phyloP scores from a whole-genome alignment of 2,329 filamentous ascomycete species.

The Chaetomium sp. region DNA sequence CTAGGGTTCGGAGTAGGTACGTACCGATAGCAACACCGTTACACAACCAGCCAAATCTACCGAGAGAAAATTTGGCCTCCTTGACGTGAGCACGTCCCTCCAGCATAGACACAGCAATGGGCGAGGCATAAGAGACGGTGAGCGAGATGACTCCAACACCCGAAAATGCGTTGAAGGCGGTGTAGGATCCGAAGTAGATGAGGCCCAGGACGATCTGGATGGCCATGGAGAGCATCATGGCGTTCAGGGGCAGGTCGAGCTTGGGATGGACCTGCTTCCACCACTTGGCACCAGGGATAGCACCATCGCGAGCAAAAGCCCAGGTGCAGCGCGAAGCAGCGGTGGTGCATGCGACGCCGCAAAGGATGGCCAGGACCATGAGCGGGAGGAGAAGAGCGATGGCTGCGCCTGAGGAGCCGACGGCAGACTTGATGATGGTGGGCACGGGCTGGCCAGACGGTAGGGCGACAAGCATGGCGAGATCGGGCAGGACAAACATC shows the following conservation, averaged over 20 bases:
- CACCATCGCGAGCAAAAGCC: conserved; percentile 65
- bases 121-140: conserved; percentile 61
- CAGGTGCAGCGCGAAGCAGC: conserved; percentile 61
- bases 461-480: conserved; percentile 47
- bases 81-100: conserved; percentile 54
- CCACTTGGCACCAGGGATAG: conserved; percentile 55
- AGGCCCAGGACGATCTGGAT: conserved; percentile 57
- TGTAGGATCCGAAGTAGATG: conserved; percentile 62
- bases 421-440: conserved; percentile 54
- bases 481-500: conserved; percentile 61
- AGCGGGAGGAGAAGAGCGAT: conserved; percentile 59
- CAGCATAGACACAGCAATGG: conserved; percentile 58
- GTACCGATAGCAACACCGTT: conserved; percentile 60
- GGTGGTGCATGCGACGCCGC: conserved; percentile 63
- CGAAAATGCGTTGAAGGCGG: conserved; percentile 68
- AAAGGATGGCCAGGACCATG: conserved; percentile 59
- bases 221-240: conserved; percentile 65
- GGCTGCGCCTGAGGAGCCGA: conserved; percentile 54
- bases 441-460: conserved; percentile 57
- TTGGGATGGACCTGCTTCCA: conserved; percentile 57
- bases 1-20: conserved; percentile 22
- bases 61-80: conserved; percentile 54
- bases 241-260: conserved; percentile 61
- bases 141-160: conserved; percentile 64
- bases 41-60: conserved; percentile 51